Percentiles rank a stretch among this genome's conserved stretches.
Conservation (phyloP, 2,329 filamentous ascomycete species). For the Verticillium alfalfae region DNA sequence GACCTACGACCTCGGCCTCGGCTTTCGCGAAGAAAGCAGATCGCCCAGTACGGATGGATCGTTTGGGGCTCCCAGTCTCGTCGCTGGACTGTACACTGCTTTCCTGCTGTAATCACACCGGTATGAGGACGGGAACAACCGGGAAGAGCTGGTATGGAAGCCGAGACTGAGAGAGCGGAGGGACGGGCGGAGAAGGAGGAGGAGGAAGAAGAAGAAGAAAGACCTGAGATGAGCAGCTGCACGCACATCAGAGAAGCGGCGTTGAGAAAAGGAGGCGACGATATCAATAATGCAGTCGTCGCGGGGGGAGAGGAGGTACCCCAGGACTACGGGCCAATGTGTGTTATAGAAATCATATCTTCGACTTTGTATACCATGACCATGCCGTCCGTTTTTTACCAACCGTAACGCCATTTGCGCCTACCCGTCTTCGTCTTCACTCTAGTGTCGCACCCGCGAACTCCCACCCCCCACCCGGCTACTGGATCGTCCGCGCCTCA, state of each 20-base stretch:
- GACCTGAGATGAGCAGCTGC: neutral
- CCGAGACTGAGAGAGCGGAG: neutral
- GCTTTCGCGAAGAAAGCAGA: slow-evolving; percentile 44
- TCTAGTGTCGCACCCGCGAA: neutral
- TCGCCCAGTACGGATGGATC: slow-evolving; percentile 38
- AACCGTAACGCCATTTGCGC: slow-evolving; percentile 13
- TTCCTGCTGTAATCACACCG: slow-evolving; percentile 35
- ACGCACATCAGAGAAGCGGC: neutral
- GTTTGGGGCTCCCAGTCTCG: slow-evolving; percentile 41
- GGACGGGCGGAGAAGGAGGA: neutral
- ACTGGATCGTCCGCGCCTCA: slow-evolving; percentile 50
- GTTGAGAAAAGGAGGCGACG: neutral
- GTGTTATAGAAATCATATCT: slow-evolving; percentile 6
- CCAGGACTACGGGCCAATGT: neutral
- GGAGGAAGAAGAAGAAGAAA: neutral
- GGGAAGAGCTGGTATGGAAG: neutral
- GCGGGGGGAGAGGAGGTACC: neutral
- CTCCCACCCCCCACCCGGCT: neutral
- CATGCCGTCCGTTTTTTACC: slow-evolving; percentile 8
- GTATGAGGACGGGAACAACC: too few relatives aligned
- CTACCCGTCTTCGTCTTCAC: slow-evolving; percentile 7
- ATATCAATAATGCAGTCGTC: slow-evolving; percentile 1
- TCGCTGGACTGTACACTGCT: slow-evolving; percentile 37
- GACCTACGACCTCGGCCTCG: slow-evolving; percentile 44
- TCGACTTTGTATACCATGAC: slow-evolving; percentile 6